phyloP scores from a whole-genome alignment of 441 rosid species.

The Iberis amara region DNA sequence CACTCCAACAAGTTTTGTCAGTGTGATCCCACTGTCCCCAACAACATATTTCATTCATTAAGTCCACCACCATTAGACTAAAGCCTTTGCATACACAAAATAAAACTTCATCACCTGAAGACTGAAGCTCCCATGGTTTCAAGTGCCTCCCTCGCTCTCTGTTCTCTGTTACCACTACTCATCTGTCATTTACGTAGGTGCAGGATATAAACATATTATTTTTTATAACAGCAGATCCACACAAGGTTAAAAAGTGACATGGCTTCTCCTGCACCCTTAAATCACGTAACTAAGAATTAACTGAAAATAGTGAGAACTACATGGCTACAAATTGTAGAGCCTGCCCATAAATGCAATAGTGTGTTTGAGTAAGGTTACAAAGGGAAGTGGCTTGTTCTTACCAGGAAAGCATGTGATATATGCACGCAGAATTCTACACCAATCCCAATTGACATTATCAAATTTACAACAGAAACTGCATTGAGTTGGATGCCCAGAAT shows the following conservation, averaged over 20 bases:
- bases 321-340: conserved; percentile 8
- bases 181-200: conserved; percentile 37
- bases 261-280: conserved; percentile 19
- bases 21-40: conserved; percentile 60
- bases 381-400: conserved; percentile 31
- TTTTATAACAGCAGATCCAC: not conserved
- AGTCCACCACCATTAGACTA: conserved; percentile 24
- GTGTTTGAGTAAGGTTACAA: conserved; percentile 21
- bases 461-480: conserved; percentile 63
- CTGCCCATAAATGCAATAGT: conserved; percentile 13
- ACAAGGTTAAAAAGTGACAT: conserved; percentile 8
- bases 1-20: conserved; percentile 74
- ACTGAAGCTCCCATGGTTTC: conserved; percentile 78
- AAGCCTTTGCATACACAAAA: conserved; percentile 15
- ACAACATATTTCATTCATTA: conserved; percentile 19
- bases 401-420: conserved; percentile 56
- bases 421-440: conserved; percentile 68
- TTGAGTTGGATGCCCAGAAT: conserved; percentile 57
- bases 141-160: conserved; percentile 53
- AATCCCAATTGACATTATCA: conserved; percentile 63
- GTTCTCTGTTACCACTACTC: conserved; percentile 50
- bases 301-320: conserved; percentile 6
- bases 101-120: conserved; percentile 45
- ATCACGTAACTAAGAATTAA: conserved; percentile 1
- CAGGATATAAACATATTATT: conserved; percentile 15